Percentiles rank a stretch among this genome's conserved stretches.
phyloP scores from a whole-genome alignment of 441 rosid genomes.

The Pelargonium fulgidum region DNA sequence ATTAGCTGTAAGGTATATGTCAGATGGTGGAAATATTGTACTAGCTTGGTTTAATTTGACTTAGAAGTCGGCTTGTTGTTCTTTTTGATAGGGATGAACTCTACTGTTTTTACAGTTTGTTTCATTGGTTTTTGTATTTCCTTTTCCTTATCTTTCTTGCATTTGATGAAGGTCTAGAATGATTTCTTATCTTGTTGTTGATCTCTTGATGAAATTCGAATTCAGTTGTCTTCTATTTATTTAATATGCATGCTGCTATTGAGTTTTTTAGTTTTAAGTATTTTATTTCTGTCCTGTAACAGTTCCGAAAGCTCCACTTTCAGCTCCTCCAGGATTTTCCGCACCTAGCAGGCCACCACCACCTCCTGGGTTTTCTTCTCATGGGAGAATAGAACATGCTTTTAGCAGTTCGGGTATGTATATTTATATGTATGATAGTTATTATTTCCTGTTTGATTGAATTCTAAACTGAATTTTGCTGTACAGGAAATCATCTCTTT shows the following conservation, averaged over 20 bases:
- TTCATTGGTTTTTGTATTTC: too few species aligned
- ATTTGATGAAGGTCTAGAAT: too few species aligned
- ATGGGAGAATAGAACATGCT: conserved; percentile 29
- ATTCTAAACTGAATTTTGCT: conserved; percentile 10
- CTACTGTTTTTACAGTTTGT: too few species aligned
- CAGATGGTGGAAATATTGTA: too few species aligned
- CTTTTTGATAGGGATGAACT: too few species aligned
- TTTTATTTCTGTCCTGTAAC: conserved; percentile 22
- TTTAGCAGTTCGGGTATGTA: conserved; percentile 38
- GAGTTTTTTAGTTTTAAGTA: neutral
- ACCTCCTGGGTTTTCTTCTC: conserved; percentile 38
- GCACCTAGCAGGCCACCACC: conserved; percentile 37
- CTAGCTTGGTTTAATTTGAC: too few species aligned
- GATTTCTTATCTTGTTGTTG: too few species aligned
- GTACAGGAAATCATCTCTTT: conserved; percentile 31
- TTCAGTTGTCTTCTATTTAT: too few species aligned
- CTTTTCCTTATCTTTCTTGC: too few species aligned
- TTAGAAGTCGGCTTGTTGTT: too few species aligned
- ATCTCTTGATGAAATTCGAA: too few species aligned
- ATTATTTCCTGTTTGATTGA: neutral
- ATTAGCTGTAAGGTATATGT: too few species aligned
- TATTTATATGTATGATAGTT: neutral
- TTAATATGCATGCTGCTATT: neutral
- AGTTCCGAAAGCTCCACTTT: conserved; percentile 33
- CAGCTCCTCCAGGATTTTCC: conserved; percentile 49